Base-by-base conservation (phyloP, 2,329 filamentous ascomycete species). In the Plectosphaerella plurivora region DNA sequence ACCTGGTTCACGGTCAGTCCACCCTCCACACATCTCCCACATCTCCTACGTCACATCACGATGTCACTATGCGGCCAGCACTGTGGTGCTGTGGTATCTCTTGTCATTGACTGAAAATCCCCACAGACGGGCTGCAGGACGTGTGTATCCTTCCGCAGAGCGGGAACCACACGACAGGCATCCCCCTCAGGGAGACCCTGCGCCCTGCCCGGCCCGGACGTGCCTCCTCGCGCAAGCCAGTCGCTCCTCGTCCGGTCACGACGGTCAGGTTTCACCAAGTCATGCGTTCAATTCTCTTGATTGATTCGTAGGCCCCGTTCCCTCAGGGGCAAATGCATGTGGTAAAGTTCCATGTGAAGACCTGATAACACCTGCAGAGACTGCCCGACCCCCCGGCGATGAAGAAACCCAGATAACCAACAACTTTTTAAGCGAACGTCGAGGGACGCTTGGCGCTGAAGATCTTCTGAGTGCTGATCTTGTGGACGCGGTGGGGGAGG, bases 401-500 rank as follows among this genome's bases (percentile, higher is more conserved):
- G 71, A 73, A 72, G 69, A 73, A 75, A 76, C 75, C 56, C 56
- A 52, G 47, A 53, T n/a, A 56, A 47, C 49, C 73, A 77, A 35
- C 46, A n/a, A 42, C 39, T 50, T 72, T 83, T 84, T 91, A 97
- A 84, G 91, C 94, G 84, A 97, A 97, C 76, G 94, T 99, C 71
- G 90, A 90, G 70, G 94, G 94, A 79, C 94, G 88, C 79, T 85
- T 90, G 72, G 91, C 86, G 73, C 88, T 84, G 83, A 96, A 99
- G 74, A 97, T 73, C 86, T 96, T 96, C 83, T 88, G 89, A 82
- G 81, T 85, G 74, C 76, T 77, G 76, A 83, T 82, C 81, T 91
- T 92, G 81, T 87, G 82, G 71, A 92, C 79, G 71, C 95, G 94
- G 86, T 99, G 94, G 73, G 94, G 94, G 65, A 99, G 90, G 74